Evolutionary conservation across 2,329 filamentous ascomycete species (phyloP), one percentile per base, ranked within the genome.

Genomic region (Aspergillus brunneoviolaceus): DNA sequence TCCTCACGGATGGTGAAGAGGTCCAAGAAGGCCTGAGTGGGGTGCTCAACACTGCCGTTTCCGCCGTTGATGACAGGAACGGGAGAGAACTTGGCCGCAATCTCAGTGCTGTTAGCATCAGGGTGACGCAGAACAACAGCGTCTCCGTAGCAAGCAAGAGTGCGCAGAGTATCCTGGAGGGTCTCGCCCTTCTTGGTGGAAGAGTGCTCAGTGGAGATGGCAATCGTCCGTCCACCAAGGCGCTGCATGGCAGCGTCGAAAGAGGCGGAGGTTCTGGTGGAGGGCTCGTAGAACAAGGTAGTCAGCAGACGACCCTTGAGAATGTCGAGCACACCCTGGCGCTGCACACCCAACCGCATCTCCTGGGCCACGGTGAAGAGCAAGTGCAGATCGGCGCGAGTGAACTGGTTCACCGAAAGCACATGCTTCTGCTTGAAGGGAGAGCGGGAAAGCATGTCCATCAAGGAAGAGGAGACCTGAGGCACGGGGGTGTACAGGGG

Each of bases 161-260:
- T 99, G 64, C 95, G 89, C 69, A 99, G 87, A 14, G 92, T 96
- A 74, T 99, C 95, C 72, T 95, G 91, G 19, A 99, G 85, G 4
- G 89, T 88, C 81, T 99, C 95, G 48, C 95, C 95, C 84, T 99
- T 99, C 77, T 93, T 86, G 4, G 93, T 93, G 14, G 91, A 96
- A 2, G 94, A 97, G 68, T 91, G 87, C 5, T 88, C 85, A 2
- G 94, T 96, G 47, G 92, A 83, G 72, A 98, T 88, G 55, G 88
- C 84, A 57, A 99, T 85, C 3, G 90, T 94, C 52, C 92, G 86
- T 51, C 95, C 95, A 67, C 95, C 95, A 5, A 99, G 88, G 55
- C 96, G 90, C 82, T 99, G 96, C 95, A 99, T 99, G 48, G 95
- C 95, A 59, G 94, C 91, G 73, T 99, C 95, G 70, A 99, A 99